Conservation (phyloP, 2,329 filamentous ascomycete species). For the Calonectria hawksworthii region DNA sequence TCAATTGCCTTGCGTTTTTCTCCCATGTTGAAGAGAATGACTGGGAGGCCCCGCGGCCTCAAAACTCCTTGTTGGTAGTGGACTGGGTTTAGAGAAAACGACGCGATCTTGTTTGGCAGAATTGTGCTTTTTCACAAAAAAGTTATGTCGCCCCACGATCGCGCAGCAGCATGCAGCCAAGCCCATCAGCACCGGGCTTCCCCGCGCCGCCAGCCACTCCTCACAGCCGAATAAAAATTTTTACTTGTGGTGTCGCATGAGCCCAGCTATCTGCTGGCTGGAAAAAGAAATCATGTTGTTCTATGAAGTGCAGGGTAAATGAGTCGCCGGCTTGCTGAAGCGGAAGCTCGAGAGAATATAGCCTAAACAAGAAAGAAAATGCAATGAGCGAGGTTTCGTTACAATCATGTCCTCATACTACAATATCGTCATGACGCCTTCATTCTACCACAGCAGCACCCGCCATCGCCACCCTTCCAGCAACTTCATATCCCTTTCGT, state of each 20-base stretch:
- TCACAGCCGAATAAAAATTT: neutral
- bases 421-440: slow-evolving; percentile 32
- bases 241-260: neutral
- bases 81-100: neutral
- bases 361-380: slow-evolving; percentile 29
- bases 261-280: neutral
- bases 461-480: slow-evolving; percentile 71
- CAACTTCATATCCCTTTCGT: slow-evolving; percentile 63
- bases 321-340: neutral
- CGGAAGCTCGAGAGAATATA: slow-evolving; percentile 18
- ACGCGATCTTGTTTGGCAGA: neutral
- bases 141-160: slow-evolving; percentile 14
- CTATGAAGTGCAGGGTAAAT: slow-evolving; percentile 6
- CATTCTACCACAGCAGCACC: slow-evolving; percentile 61
- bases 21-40: slow-evolving; percentile 32
- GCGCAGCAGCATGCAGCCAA: neutral
- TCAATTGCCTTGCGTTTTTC: slow-evolving; percentile 37
- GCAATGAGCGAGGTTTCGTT: slow-evolving; percentile 45
- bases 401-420: slow-evolving; percentile 49
- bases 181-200: neutral
- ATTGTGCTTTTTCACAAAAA: slow-evolving; percentile 19
- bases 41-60: neutral
- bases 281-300: neutral
- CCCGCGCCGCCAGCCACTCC: neutral
- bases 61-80: neutral